Percentiles rank a stretch among this genome's conserved stretches.
Evolutionary conservation across 805 yeast species (phyloP).

Genomic region (Schwanniomyces vanrijiae): DNA sequence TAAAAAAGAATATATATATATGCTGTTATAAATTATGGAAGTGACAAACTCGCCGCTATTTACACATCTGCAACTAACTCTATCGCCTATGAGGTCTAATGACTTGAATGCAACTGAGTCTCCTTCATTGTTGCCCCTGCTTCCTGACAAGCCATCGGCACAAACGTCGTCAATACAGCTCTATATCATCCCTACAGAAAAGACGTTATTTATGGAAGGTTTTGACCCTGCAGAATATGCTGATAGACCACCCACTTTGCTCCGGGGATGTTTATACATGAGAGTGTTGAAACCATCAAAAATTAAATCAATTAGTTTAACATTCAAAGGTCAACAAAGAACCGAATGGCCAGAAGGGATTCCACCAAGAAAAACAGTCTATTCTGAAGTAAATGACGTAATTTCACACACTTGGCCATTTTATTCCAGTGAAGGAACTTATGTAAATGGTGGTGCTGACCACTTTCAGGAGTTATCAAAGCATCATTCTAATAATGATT

Average conservation of each 20-base stretch:
- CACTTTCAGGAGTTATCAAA: slow-evolving; percentile 31
- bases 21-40: slow-evolving; percentile 3
- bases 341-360: slow-evolving; percentile 99
- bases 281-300: slow-evolving; percentile 71
- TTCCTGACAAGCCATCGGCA: slow-evolving; percentile 56
- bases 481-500: slow-evolving; percentile 10
- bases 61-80: slow-evolving; percentile 24
- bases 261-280: slow-evolving; percentile 76
- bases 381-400: slow-evolving; percentile 62
- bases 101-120: slow-evolving; percentile 5
- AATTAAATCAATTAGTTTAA: slow-evolving; percentile 60
- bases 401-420: slow-evolving; percentile 91
- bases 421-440: slow-evolving; percentile 37
- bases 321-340: slow-evolving; percentile 65
- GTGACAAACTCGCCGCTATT: slow-evolving; percentile 27
- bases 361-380: slow-evolving; percentile 79
- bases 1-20: not conserved
- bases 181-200: slow-evolving; percentile 78
- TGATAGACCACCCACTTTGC: slow-evolving; percentile 71
- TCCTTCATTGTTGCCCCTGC: slow-evolving; percentile 39
- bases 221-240: slow-evolving; percentile 64
- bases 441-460: slow-evolving; percentile 48
- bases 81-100: slow-evolving; percentile 11
- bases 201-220: slow-evolving; percentile 77
- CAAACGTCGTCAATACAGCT: slow-evolving; percentile 66